phyloP scores from a whole-genome alignment of 2,329 filamentous ascomycete genomes.

The Trichoderma sp. region DNA sequence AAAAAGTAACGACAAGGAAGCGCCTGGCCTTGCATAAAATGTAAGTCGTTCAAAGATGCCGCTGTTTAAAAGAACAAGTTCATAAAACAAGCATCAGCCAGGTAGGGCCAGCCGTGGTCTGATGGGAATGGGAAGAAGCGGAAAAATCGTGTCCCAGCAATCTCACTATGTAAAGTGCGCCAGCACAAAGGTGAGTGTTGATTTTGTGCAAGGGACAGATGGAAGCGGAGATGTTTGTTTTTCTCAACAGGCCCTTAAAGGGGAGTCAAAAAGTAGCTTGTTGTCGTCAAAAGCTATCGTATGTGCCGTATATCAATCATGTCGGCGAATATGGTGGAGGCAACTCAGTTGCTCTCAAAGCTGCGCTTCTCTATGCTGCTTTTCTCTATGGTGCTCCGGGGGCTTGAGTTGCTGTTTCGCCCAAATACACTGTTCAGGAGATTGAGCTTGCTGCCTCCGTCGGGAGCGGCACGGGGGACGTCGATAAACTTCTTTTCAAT shows the following conservation, averaged over 20 bases:
- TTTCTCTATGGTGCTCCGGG: slow-evolving; percentile 52
- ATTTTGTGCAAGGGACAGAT: background rate
- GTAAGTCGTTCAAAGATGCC: background rate
- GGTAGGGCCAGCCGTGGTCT: slow-evolving; percentile 1
- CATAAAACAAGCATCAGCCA: slow-evolving; percentile 5
- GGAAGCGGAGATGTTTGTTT: slow-evolving; percentile 3
- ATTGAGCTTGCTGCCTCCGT: slow-evolving; percentile 52
- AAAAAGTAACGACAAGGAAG: slow-evolving; percentile 22
- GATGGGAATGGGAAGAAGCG: slow-evolving; percentile 20
- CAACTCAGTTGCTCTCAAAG: slow-evolving; percentile 40
- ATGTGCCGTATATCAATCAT: background rate
- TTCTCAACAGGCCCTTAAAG: background rate
- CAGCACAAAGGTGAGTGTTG: background rate
- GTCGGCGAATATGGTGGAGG: background rate
- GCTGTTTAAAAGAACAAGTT: slow-evolving; percentile 17
- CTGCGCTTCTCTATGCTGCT: slow-evolving; percentile 49
- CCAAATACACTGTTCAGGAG: slow-evolving; percentile 58
- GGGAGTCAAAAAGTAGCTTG: background rate
- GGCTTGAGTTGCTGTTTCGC: slow-evolving; percentile 48
- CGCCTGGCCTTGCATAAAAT: background rate
- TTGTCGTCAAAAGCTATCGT: background rate
- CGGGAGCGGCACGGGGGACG: slow-evolving; percentile 40
- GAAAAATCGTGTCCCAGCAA: background rate
- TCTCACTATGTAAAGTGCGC: background rate
- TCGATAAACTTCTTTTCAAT: slow-evolving; percentile 58